Evolutionary conservation across 805 yeast species (phyloP).

Genomic region (Debaryomyces maramus): DNA sequence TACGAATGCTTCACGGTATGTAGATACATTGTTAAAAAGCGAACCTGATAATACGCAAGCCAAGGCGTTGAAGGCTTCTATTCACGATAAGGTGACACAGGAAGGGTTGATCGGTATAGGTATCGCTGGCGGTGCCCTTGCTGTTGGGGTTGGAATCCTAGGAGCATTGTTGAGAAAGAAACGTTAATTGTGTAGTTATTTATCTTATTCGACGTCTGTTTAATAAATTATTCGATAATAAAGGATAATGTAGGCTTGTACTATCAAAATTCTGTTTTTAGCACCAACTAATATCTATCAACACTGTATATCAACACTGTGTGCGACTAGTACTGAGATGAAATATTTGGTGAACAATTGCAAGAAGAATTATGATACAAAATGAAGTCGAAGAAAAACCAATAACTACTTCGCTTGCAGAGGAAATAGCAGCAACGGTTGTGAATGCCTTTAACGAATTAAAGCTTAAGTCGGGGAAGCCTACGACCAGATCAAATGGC

Average conservation of each 20-base stretch:
- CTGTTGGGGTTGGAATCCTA: constrained; percentile 71
- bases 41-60: constrained; percentile 90
- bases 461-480: constrained; percentile 51
- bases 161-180: constrained; percentile 43
- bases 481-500: constrained; percentile 61
- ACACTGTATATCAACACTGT: too few species aligned
- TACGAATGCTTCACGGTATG: constrained; percentile 79
- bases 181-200: too few species aligned
- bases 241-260: too few species aligned
- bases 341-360: background rate
- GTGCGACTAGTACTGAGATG: background rate
- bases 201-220: too few species aligned
- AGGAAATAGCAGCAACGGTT: constrained; percentile 26
- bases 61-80: constrained; percentile 62
- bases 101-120: constrained; percentile 92
- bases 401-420: constrained; percentile 11
- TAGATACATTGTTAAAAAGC: constrained; percentile 69
- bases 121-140: constrained; percentile 80
- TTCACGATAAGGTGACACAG: constrained; percentile 79
- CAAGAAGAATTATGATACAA: background rate
- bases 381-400: background rate
- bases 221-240: too few species aligned
- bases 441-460: constrained; percentile 29
- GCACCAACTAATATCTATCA: too few species aligned
- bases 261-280: too few species aligned